Evolutionary conservation across 257 asterid genomes (phyloP).

Genomic region (Plantago ovata): DNA sequence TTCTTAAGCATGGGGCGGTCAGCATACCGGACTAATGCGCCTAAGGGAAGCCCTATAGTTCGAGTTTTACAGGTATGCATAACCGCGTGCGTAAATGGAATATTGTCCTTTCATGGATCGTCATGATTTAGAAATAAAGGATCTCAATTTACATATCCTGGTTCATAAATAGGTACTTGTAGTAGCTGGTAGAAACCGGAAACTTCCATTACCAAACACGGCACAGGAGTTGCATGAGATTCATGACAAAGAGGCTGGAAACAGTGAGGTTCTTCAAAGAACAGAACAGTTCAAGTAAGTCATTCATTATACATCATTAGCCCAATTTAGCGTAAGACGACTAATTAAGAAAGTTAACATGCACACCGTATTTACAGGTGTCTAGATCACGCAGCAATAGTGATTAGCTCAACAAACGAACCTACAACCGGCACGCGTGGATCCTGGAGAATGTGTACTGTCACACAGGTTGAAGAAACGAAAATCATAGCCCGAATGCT

Average conservation of each 20-base stretch:
- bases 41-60: constrained; percentile 56
- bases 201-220: constrained; percentile 38
- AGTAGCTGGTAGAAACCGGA: constrained; percentile 52
- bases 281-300: constrained; percentile 65
- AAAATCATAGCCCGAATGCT: constrained; percentile 64
- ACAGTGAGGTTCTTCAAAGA: constrained; percentile 49
- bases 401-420: constrained; percentile 19
- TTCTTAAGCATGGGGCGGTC: constrained; percentile 54
- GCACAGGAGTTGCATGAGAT: constrained; percentile 44
- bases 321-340: no score
- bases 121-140: not conserved
- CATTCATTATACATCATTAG: not conserved
- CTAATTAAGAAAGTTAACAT: no score
- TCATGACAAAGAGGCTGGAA: constrained; percentile 43
- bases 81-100: not conserved
- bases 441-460: constrained; percentile 61
- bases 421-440: constrained; percentile 13
- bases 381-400: constrained; percentile 57
- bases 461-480: constrained; percentile 77
- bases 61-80: constrained; percentile 48
- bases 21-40: constrained; percentile 40
- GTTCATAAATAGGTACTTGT: constrained; percentile 49
- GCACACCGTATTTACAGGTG: constrained; percentile 30
- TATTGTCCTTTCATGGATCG: not conserved
- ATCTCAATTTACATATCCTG: not conserved